Base-by-base conservation (phyloP, 2,329 filamentous ascomycete species). In the Lasiodiplodia hormozganensis region DNA sequence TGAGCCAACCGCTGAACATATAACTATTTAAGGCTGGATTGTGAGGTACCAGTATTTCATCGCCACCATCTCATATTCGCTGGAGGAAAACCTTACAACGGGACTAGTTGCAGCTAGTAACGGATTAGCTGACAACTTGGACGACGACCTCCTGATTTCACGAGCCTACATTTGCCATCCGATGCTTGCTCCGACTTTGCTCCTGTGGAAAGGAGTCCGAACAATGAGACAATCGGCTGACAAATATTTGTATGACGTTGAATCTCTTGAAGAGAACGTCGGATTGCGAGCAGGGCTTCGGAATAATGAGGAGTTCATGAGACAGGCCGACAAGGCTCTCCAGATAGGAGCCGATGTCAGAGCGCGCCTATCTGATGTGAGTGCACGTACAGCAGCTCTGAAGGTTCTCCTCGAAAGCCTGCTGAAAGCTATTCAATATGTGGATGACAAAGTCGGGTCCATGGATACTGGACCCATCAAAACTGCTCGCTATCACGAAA, bases 121-220 rank as follows among this genome's bases (percentile, higher is more conserved):
- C 3, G 16, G 40, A 6, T 0, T 2, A 3, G 6, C 18, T 0
- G 3, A 3, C 40, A n/a, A 1, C 18, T 43, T 43, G 1, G 18
- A 3, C 6, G 2, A 6, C 40, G 3, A 43, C 6, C 16, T 43
- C 40, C 40, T 8, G 6, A 7, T 18, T 43, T 18, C 18, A 3
- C 40, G 18, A 10, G 40, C 40, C 18, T 43, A 18, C 8, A 18
- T n/a, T 18, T 43, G 40, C 18, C 40, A 43, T 18, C 40, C 40
- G 14, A 43, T 43, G 40, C 40, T 43, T 16, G 18, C 3, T 18
- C 40, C 40, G 40, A 10, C 40, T 43, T 18, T 43, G 40, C 6
- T 43, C n/a, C n/a, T n/a, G n/a, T n/a, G n/a, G n/a, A n/a, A n/a
- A n/a, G n/a, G n/a, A n/a, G n/a, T n/a, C n/a, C n/a, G n/a, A n/a